Base-by-base conservation (phyloP, 352 stramenopile species). In the Peronospora farinosa region DNA sequence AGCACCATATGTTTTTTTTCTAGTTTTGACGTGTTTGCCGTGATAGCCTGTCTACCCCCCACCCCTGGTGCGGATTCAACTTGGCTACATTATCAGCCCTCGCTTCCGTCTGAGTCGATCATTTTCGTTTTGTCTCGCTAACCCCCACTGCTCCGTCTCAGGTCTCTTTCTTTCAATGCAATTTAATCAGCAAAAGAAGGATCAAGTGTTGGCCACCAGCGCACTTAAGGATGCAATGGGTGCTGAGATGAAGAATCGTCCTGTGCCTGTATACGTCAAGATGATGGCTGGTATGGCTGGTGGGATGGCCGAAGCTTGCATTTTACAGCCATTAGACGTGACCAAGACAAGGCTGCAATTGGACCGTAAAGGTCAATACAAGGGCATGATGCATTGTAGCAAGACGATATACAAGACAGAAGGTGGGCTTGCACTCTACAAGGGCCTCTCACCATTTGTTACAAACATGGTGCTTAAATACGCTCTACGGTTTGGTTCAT, bases 381-480 rank as follows among this genome's bases (percentile, higher is more conserved):
- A 86, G 44, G 82, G 82, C 53, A 92, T 95, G 77, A 35, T 91
- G 30, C 67, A 92, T 60, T 92, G 80, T 52, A 64, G 75, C 41
- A 69, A 57, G 47, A 92, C 79, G 30, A 95, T 92, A 56, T 89
- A 87, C 68, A 70, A 68, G 39, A 72, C 85, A 1, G 84, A 95
- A 50, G 84, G 82, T 13, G 74, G 57, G 0, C 19, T 76, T 1
- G 83, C 82, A 2, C 70, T 95, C 8, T 95, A 93, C 78, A 95
- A 95, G 55, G 82, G 82, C 0, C 78, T 92, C 8, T 67, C 77
- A 11, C 84, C 84, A 0, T 94, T 95, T 56, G 63, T 94, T 30
- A 92, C 80, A 32, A 90, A 95, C 57, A 86, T 95, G 73, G 84
- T 90, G 56, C 70, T 93, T 50, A 95, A 95, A 63, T 95, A 95